Conservation (phyloP, 2,329 filamentous ascomycete species). For the Cadophora sp. region DNA sequence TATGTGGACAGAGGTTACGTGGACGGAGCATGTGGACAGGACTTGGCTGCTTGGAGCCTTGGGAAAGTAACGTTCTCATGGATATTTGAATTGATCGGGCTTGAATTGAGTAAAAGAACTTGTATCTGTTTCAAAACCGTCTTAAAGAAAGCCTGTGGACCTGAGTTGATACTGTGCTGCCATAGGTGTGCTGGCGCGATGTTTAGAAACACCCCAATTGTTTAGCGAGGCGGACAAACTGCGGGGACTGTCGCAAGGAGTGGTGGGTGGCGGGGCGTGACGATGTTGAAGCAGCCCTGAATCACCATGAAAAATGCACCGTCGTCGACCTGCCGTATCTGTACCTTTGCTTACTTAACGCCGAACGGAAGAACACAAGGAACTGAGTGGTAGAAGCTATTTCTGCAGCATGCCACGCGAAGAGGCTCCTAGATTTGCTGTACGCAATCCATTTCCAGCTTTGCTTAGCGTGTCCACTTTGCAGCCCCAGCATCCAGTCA, state of each 20-base stretch:
- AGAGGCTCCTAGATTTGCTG: slow-evolving; percentile 11
- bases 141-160: not conserved
- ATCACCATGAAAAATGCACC: too few relatives aligned
- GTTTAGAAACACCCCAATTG: not conserved
- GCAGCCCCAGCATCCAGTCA: not conserved
- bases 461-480: not conserved
- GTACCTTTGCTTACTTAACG: not conserved
- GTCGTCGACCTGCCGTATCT: not conserved
- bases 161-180: not conserved
- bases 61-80: too few relatives aligned
- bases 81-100: too few relatives aligned
- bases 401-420: not conserved
- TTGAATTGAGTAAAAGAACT: not conserved
- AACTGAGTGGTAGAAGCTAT: not conserved
- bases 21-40: too few relatives aligned
- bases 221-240: not conserved
- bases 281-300: not conserved
- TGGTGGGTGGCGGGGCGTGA: not conserved
- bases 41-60: too few relatives aligned
- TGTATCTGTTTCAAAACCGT: not conserved
- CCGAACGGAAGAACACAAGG: not conserved
- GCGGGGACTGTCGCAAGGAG: not conserved
- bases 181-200: too few relatives aligned
- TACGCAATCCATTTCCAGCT: not conserved
- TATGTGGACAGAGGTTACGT: too few relatives aligned